Conservation (phyloP, 2,329 filamentous ascomycete genomes). For the Ophiosphaerella korrae region DNA sequence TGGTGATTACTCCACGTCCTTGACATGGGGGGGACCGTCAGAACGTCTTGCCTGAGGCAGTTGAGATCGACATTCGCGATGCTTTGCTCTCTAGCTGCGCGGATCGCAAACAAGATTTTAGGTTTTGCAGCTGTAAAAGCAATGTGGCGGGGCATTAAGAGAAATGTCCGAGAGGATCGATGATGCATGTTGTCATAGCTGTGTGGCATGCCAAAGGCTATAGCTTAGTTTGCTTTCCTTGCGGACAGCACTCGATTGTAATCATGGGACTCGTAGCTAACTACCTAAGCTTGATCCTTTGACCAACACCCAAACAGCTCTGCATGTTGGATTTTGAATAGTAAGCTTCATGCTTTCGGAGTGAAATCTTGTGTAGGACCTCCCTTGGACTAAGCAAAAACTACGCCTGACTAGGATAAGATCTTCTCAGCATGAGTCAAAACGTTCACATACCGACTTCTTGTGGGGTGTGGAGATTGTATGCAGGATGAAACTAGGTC, state of each 20-base stretch:
- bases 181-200: neutral
- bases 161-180: no score
- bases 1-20: conserved; percentile 7
- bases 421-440: conserved; percentile 10
- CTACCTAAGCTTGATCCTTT: no score
- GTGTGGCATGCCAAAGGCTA: neutral
- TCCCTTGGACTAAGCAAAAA: conserved; percentile 5
- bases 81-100: conserved; percentile 6
- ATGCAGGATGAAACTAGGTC: neutral
- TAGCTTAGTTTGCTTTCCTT: no score
- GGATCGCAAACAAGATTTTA: conserved; percentile 8
- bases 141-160: neutral
- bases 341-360: neutral
- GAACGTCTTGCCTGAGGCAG: conserved; percentile 5
- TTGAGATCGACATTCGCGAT: conserved; percentile 12
- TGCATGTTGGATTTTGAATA: neutral
- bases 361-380: neutral
- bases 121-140: conserved; percentile 7
- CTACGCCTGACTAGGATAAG: conserved; percentile 13
- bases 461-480: conserved; percentile 12
- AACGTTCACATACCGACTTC: conserved; percentile 4
- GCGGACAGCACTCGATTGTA: no score
- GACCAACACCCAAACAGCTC: no score
- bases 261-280: no score
- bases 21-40: conserved; percentile 4